Percentiles rank a stretch among this genome's conserved stretches.
phyloP scores from a whole-genome alignment of 2,329 filamentous ascomycete genomes.

The Ophiostoma ulmi region DNA sequence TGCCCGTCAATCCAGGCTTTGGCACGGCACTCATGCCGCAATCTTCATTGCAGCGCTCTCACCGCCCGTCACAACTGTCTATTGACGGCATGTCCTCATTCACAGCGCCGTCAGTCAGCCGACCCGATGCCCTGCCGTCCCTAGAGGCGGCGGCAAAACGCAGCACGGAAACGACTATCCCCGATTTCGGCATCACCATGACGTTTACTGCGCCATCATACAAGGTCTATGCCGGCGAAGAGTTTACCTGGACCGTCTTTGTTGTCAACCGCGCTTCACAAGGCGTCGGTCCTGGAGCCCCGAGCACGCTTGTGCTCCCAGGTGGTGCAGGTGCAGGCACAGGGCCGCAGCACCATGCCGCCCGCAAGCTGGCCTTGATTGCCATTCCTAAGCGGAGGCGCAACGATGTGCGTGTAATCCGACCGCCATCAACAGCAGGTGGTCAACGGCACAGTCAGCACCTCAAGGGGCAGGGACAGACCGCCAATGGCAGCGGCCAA shows the following conservation, averaged over 20 bases:
- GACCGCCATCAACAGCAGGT: slow-evolving; percentile 51
- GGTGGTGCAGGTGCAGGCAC: slow-evolving; percentile 14
- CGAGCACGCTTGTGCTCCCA: slow-evolving; percentile 18
- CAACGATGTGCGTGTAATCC: slow-evolving; percentile 49
- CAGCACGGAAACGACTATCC: slow-evolving; percentile 43
- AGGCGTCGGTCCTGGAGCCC: slow-evolving; percentile 21
- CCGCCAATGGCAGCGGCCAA: slow-evolving; percentile 14
- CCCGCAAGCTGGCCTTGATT: slow-evolving; percentile 65
- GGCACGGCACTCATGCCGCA: slow-evolving; percentile 48
- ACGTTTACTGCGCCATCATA: slow-evolving; percentile 60
- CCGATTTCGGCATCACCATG: slow-evolving; percentile 67
- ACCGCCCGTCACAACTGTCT: slow-evolving; percentile 60
- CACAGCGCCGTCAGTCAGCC: slow-evolving; percentile 51
- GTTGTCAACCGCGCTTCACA: slow-evolving; percentile 64
- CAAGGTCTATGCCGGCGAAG: slow-evolving; percentile 56
- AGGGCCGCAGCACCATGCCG: slow-evolving; percentile 28
- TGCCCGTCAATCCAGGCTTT: slow-evolving; percentile 59
- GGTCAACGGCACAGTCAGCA: slow-evolving; percentile 23
- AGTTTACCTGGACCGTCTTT: slow-evolving; percentile 68
- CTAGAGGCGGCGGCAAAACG: slow-evolving; percentile 50
- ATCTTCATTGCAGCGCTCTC: slow-evolving; percentile 52
- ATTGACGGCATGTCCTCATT: slow-evolving; percentile 55
- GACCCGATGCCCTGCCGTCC: slow-evolving; percentile 56
- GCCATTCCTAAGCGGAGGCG: slow-evolving; percentile 61
- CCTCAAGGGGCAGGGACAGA: background rate